Percentiles rank a stretch among this genome's conserved stretches.
These are phyloP conservation scores for Arxiozyma slooffiae DNA, from an alignment of 1,139 yeast genomes.

Conservation along the genomic window DNA sequence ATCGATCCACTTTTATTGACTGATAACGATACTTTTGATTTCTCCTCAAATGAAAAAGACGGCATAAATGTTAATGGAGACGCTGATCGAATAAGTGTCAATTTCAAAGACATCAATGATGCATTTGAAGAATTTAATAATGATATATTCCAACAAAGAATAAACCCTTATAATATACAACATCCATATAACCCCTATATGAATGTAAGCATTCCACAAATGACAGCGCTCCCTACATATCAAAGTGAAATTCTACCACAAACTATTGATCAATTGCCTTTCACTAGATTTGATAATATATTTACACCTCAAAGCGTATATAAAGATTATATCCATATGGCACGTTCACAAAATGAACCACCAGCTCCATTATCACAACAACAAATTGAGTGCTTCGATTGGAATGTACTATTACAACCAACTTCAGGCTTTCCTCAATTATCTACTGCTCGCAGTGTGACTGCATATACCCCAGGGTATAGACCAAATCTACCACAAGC, in stretches of 20 bases:
- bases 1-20: background rate
- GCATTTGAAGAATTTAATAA: background rate
- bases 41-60: background rate
- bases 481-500: constrained; percentile 8
- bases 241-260: constrained; percentile 8
- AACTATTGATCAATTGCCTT: constrained; percentile 8
- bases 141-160: background rate
- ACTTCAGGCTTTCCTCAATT: constrained; percentile 9
- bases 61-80: background rate
- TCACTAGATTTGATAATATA: constrained; percentile 9
- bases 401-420: constrained; percentile 16
- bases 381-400: constrained; percentile 13
- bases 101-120: background rate
- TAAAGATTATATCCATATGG: constrained; percentile 9
- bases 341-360: constrained; percentile 1
- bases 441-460: constrained; percentile 10
- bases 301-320: constrained; percentile 8
- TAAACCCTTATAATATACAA: background rate
- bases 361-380: background rate
- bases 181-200: constrained; percentile 1
- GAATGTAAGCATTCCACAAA: background rate
- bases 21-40: background rate
- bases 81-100: background rate
- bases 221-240: background rate
- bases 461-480: constrained; percentile 19